Evolutionary conservation across 345 rosid genomes (phyloP).

Genomic region (Eucalyptus lansdowneana): DNA sequence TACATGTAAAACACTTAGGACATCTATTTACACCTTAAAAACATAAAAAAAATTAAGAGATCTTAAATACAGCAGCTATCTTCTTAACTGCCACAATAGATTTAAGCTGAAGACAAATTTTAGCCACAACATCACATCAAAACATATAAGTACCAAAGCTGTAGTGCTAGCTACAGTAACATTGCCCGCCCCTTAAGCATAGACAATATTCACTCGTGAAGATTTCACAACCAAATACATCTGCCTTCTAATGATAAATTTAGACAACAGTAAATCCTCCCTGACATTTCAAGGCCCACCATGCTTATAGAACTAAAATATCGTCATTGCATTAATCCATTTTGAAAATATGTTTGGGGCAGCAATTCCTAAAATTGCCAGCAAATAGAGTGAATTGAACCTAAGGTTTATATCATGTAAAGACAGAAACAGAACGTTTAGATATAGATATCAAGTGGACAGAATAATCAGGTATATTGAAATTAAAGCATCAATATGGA

Average conservation of each 20-base stretch:
- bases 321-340: neutral
- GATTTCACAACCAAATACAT: neutral
- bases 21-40: neutral
- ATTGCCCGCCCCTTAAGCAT: neutral
- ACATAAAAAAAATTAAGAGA: neutral
- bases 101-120: neutral
- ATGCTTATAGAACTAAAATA: neutral
- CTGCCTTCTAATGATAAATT: neutral
- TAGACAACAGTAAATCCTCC: neutral
- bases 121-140: neutral
- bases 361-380: neutral
- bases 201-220: neutral
- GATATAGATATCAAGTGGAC: neutral
- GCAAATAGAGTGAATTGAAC: neutral
- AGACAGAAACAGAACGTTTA: neutral
- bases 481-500: neutral
- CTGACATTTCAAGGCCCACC: neutral
- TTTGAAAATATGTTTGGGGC: neutral
- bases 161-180: neutral
- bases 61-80: neutral
- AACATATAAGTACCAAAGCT: neutral
- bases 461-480: neutral
- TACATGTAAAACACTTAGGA: neutral
- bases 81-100: neutral
- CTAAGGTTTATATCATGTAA: neutral